Evolutionary conservation across 176 grass and related monocot genomes (phyloP), one percentile per base, ranked within the genome.

Genomic region (Cenchrus purpureus): DNA sequence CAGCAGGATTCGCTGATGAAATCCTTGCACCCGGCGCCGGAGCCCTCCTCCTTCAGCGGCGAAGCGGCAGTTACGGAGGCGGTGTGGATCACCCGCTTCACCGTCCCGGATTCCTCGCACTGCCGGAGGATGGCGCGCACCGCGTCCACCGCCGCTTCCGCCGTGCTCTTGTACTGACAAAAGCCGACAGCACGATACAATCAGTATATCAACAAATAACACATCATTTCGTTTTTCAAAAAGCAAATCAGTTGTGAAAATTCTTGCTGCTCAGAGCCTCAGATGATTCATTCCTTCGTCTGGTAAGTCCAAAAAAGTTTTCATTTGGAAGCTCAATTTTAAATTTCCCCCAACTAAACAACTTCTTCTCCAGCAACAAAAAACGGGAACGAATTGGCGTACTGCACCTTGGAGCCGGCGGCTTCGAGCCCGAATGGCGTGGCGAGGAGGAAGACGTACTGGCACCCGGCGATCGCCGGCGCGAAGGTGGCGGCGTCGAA

Each of bases 1-100:
- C 91, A 95, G 1, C 83, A 89, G 2, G 80, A 92, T 68, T 95
- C 93, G 67, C 82, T 77, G 48, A 95, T 90, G 71, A 79, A 86
- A 64, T 78, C 69, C 12, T 53, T 52, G 37, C 76, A 90, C 44
- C 80, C 79, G 9, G 31, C 7, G 14, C 68, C 61, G 20, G 59
- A 44, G 56, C 62, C 70, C 65, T 81, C 44, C 69, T 88, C 65
- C 12, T 74, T 89, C 44, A 85, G 46, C 22, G 94, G 91, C 37
- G 91, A 91, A n/a, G 89, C 77, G 7, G 91, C 25, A 0, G 84
- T 8, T 16, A 93, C 28, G 3, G 94, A 90, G 25, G 84, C 91
- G 20, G 91, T 93, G 87, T 91, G 90, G 73, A 93, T 89, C 37
- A 97, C 84, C 29, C 91, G 94, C 63, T 80, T 88, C 57, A 97